Base-by-base conservation (phyloP, 2,329 filamentous ascomycete genomes). In the Colletotrichum noveboracense region DNA sequence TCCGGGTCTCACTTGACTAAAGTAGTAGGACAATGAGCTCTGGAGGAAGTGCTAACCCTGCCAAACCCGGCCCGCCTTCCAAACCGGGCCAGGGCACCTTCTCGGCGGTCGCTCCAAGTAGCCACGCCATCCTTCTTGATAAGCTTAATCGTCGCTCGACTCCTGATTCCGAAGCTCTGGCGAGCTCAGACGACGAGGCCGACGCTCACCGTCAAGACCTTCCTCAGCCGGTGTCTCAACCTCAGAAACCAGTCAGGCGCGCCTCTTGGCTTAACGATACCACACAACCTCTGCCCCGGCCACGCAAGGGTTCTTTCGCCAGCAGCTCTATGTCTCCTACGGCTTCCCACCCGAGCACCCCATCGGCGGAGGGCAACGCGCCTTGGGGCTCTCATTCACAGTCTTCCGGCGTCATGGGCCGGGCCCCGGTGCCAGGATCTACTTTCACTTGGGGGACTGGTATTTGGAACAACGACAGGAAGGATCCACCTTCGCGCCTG, bases 121-220 rank as follows among this genome's bases (percentile, higher is more conserved):
- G 88, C 80, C 92, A 94, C 75, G 91, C 92, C 52, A 87, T 93
- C 52, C 86, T 95, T 64, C 88, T 95, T 38, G 95, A 96, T 66
- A 97, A 96, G 83, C 89, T 94, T 66, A 94, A 94, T 80, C 90
- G 93, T 71, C 92, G 96, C 80, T 96, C 95, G 9, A 98, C 96
- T 2, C 96, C 96, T 26, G 97, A 98, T 82, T 98, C 96, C 5
- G 96, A 98, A 83, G 96, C 95, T 67, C 88, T 98, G 75, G 96
- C 94, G 68, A 98, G 96, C 79, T 98, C 96, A 14, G 97, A 98
- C 84, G 97, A 98, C 83, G 97, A 99, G 84, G 90, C 88, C 73
- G 94, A 98, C 76, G 89, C 92, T 82, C 89, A 91, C 78, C 88
- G 88, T 60, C 87, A 91, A 79, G 91, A 90, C 73, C 84, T 82